phyloP scores from a whole-genome alignment of 2,329 filamentous ascomycete genomes.

The Endocalyx cinctus region DNA sequence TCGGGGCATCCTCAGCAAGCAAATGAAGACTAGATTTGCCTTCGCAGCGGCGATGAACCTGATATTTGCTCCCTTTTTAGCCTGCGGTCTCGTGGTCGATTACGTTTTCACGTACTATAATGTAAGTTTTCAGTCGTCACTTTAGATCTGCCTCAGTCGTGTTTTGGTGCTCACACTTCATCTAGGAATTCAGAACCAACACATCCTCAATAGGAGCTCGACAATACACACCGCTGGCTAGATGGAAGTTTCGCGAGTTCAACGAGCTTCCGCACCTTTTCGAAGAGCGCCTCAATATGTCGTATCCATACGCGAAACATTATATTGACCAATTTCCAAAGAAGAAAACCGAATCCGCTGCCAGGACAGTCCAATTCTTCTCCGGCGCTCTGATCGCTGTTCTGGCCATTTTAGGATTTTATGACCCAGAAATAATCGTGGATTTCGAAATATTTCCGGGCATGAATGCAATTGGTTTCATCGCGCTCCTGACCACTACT shows the following conservation, averaged over 20 bases:
- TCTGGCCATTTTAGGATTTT: conserved; percentile 74
- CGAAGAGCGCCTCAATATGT: conserved; percentile 85
- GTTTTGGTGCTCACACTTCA: conserved; percentile 7
- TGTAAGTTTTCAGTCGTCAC: conserved; percentile 41
- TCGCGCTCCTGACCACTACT: conserved; percentile 75
- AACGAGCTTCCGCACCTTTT: conserved; percentile 95
- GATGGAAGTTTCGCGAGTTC: conserved; percentile 98
- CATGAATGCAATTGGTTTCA: conserved; percentile 84
- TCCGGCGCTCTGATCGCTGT: conserved; percentile 83
- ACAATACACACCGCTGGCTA: conserved; percentile 85
- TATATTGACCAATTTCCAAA: conserved; percentile 98
- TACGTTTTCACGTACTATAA: conserved; percentile 97
- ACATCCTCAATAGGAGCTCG: conserved; percentile 81
- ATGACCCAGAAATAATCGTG: conserved; percentile 87
- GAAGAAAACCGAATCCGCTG: conserved; percentile 81
- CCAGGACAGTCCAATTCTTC: conserved; percentile 81
- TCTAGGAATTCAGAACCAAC: conserved; percentile 91
- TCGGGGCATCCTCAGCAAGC: conserved; percentile 71
- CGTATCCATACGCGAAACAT: conserved; percentile 83
- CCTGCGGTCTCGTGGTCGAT: conserved; percentile 80
- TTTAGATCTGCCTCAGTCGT: no score
- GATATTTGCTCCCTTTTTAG: conserved; percentile 78
- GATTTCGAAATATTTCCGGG: conserved; percentile 88
- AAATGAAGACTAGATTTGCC: conserved; percentile 70
- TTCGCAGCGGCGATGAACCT: conserved; percentile 85